These are phyloP conservation scores for Ascochyta fabae DNA, from an alignment of 2,329 filamentous ascomycete species.

Conservation along the genomic window DNA sequence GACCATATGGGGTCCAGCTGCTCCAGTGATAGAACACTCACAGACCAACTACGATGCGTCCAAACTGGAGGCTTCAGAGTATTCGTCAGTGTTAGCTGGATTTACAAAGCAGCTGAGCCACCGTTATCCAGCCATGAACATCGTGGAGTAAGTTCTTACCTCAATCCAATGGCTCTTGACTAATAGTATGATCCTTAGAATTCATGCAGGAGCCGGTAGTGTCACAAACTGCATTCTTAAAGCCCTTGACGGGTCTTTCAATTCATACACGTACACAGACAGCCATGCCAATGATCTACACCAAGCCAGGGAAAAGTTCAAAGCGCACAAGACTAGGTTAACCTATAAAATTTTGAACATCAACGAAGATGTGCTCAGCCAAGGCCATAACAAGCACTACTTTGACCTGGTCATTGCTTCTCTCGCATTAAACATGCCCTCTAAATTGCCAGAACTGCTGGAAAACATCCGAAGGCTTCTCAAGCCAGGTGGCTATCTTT, in stretches of 20 bases:
- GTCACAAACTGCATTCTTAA: constrained; percentile 12
- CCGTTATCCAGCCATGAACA: constrained; percentile 5
- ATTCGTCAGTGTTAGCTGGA: background rate
- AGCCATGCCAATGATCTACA: constrained; percentile 7
- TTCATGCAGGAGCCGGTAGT: constrained; percentile 9
- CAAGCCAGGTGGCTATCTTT: constrained; percentile 53
- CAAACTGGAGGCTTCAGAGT: background rate
- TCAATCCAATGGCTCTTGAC: background rate
- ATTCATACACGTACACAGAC: constrained; percentile 26
- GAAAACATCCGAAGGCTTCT: constrained; percentile 24
- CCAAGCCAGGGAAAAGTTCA: background rate
- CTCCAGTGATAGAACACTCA: background rate
- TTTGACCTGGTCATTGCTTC: constrained; percentile 31
- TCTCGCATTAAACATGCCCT: constrained; percentile 23
- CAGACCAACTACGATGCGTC: background rate
- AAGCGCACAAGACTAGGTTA: constrained; percentile 6
- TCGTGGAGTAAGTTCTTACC: background rate
- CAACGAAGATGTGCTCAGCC: constrained; percentile 7
- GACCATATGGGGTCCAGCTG: constrained; percentile 11
- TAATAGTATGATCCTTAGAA: constrained; percentile 10
- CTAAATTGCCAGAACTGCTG: constrained; percentile 15
- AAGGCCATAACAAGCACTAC: constrained; percentile 16
- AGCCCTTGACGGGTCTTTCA: constrained; percentile 3
- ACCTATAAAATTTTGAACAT: constrained; percentile 18
- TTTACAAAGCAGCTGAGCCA: background rate